These are phyloP conservation scores for Bremia lactucae DNA, from an alignment of 352 stramenopile species.

Conservation along the genomic window DNA sequence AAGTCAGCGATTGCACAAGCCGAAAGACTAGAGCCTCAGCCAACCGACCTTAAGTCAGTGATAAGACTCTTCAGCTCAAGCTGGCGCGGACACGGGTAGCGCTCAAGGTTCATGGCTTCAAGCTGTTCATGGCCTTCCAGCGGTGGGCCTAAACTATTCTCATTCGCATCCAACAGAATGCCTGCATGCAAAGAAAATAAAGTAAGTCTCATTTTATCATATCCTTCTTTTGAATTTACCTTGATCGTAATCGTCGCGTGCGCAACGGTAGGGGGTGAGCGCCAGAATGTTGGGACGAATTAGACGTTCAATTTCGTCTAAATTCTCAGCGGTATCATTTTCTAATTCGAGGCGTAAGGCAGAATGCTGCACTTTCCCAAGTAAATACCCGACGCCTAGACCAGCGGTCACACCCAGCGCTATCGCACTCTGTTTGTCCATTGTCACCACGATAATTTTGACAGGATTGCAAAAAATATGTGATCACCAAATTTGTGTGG, in stretches of 20 bases:
- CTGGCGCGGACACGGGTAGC: slow-evolving; percentile 95
- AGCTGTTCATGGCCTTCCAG: slow-evolving; percentile 63
- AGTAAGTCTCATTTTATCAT: neutral
- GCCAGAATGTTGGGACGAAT: slow-evolving; percentile 95
- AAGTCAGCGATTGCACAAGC: too few relatives aligned
- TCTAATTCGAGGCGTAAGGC: slow-evolving; percentile 3
- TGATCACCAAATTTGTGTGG: too few relatives aligned
- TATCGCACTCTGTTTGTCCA: slow-evolving; percentile 63
- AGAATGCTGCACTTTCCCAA: slow-evolving; percentile 39
- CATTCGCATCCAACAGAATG: slow-evolving; percentile 96
- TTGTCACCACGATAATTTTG: too few relatives aligned
- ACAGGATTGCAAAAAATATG: too few relatives aligned
- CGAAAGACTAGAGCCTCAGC: too few relatives aligned
- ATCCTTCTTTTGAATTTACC: slow-evolving; percentile 21
- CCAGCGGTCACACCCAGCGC: slow-evolving; percentile 50
- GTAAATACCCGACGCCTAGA: slow-evolving; percentile 53
- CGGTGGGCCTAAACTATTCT: slow-evolving; percentile 93
- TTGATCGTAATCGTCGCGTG: slow-evolving; percentile 92
- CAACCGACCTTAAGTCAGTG: slow-evolving; percentile 54
- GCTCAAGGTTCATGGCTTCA: slow-evolving; percentile 78
- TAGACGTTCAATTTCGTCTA: slow-evolving; percentile 75
- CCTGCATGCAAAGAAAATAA: slow-evolving; percentile 29
- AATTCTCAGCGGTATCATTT: slow-evolving; percentile 1
- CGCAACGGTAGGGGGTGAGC: slow-evolving; percentile 94
- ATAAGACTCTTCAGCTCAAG: slow-evolving; percentile 87